Evolutionary conservation across 129 eudicot species (phyloP), one percentile per base, ranked within the genome.

Genomic region (Chrysanthemum makinoi): DNA sequence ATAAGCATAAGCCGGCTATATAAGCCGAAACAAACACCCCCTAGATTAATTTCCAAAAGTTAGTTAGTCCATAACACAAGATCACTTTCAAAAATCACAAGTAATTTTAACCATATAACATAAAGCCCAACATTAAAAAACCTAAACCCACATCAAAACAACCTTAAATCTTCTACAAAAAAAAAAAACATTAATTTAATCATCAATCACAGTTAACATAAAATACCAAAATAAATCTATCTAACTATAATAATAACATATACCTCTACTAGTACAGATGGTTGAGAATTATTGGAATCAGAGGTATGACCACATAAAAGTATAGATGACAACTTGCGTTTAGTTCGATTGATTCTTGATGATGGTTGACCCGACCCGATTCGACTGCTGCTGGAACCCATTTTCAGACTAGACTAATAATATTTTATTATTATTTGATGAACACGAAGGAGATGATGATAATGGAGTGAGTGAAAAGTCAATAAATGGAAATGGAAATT

Each of bases 351-450:
- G 18, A 72, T 59, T 15, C 74, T 68, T 13, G 80, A 76, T 6
- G 80, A 54, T 10, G 73, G 48, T 13, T 58, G 72, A 62, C 69
- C 69, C 35, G 85, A 70, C 65, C 71, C 77, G 48, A 75, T 39
- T 62, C 79, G 86, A 58, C 86, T 86, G 68, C 59, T 76, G 78
- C 81, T 72, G 26, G 80, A 86, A 57, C 86, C 88, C 91, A 86
- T 86, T 58, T 51, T 22, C 14, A 54, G 18, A 22, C 24, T 22
- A 22, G 24, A 22, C 24, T 22, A 22, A 22, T 22, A 22, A 3
- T 56, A 5, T 26, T 60, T 63, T 54, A 74, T 17, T 53, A 52
- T 39, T 3, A 2, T 39, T 6, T 6, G 63, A 12, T 18, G 65
- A 17, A 66, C 10, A 35, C 16, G 20, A 6, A 18, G 22, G 22